Evolutionary conservation across 257 asterid genomes (phyloP).

Genomic region (Thymus quinquecostatus): DNA sequence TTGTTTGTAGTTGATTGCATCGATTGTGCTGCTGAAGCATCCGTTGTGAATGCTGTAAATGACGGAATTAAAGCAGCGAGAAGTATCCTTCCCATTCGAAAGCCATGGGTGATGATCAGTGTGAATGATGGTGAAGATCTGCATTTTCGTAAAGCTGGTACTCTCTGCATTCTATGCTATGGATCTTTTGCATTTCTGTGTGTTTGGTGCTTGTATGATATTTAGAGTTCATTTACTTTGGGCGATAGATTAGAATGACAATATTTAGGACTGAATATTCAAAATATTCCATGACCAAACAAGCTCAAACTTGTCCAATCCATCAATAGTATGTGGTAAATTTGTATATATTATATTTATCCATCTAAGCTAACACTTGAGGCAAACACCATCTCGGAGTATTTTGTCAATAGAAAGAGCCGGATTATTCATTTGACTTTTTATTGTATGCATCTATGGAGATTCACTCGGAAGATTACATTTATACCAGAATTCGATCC

Average conservation of each 20-base stretch:
- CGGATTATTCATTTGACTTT: background rate
- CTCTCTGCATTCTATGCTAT: background rate
- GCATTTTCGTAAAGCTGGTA: constrained; percentile 97
- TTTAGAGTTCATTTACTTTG: too few species aligned
- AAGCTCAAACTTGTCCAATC: background rate
- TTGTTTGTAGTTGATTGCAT: constrained; percentile 81
- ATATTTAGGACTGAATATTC: background rate
- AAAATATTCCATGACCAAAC: background rate
- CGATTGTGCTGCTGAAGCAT: constrained; percentile 93
- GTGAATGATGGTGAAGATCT: constrained; percentile 85
- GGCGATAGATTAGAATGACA: background rate
- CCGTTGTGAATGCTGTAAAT: constrained; percentile 81
- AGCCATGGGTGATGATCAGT: constrained; percentile 98
- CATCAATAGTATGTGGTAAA: background rate
- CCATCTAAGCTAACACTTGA: background rate
- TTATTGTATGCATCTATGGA: background rate
- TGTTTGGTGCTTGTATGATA: background rate
- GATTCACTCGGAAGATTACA: background rate
- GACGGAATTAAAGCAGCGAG: constrained; percentile 88
- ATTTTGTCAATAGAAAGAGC: background rate
- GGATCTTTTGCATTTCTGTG: background rate
- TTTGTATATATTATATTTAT: background rate
- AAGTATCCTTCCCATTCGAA: constrained; percentile 65
- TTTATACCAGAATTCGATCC: constrained; percentile 74
- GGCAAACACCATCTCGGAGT: background rate